phyloP scores from a whole-genome alignment of 495 filamentous ascomycete genomes.

The Amphirosellinia nigrospora region DNA sequence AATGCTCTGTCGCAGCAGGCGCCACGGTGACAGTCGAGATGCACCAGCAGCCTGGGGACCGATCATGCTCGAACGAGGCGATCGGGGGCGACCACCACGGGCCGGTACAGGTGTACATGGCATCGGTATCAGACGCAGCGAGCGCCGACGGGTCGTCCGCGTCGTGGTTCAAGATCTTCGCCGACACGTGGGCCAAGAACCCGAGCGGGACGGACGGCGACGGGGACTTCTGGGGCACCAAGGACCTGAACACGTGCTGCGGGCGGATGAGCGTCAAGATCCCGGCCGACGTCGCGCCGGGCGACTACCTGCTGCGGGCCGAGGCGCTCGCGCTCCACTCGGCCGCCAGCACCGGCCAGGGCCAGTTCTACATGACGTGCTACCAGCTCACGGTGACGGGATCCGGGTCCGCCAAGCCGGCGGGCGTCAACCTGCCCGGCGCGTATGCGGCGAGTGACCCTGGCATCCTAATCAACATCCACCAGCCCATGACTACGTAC shows the following conservation, averaged over 20 bases:
- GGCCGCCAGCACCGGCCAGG: slow-evolving; percentile 44
- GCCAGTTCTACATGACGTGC: slow-evolving; percentile 60
- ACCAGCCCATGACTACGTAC: slow-evolving; percentile 43
- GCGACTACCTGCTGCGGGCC: slow-evolving; percentile 61
- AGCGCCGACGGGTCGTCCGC: slow-evolving; percentile 49
- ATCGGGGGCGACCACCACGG: slow-evolving; percentile 58
- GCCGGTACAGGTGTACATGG: slow-evolving; percentile 60
- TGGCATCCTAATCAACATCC: slow-evolving; percentile 59
- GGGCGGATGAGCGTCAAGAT: slow-evolving; percentile 56
- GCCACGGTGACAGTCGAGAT: slow-evolving; percentile 58
- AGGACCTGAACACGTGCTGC: slow-evolving; percentile 61
- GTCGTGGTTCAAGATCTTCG: slow-evolving; percentile 60
- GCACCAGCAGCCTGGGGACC: slow-evolving; percentile 55
- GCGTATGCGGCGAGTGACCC: slow-evolving; percentile 56
- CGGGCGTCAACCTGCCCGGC: slow-evolving; percentile 52
- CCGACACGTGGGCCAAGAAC: slow-evolving; percentile 53
- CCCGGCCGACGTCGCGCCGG: slow-evolving; percentile 52
- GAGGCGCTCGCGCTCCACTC: slow-evolving; percentile 60
- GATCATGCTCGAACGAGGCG: slow-evolving; percentile 50
- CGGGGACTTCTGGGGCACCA: slow-evolving; percentile 57
- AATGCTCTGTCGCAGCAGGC: slow-evolving; percentile 57
- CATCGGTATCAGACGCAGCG: slow-evolving; percentile 56
- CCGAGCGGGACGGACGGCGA: slow-evolving; percentile 41
- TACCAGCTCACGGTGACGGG: slow-evolving; percentile 51
- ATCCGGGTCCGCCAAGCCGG: slow-evolving; percentile 43